These are phyloP conservation scores for Butyriboletus loyo DNA, from an alignment of 768 basidiomycete species.

Conservation along the genomic window DNA sequence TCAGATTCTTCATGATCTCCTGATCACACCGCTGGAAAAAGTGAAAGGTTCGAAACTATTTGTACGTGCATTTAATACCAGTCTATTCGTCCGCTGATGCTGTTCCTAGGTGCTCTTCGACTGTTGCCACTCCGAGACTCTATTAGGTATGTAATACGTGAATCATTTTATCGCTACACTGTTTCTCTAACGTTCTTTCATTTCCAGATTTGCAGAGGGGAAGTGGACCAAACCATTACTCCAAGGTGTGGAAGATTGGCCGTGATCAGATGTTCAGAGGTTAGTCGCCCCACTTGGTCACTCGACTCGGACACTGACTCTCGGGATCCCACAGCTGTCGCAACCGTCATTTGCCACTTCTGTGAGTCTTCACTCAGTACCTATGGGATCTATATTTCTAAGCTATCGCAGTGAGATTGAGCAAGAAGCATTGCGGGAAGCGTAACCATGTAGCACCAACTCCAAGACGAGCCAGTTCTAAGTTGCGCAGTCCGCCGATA, in stretches of 20 bases:
- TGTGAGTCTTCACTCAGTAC: constrained; percentile 1
- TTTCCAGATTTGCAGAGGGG: constrained; percentile 19
- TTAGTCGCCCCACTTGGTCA: not conserved
- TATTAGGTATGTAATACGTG: constrained; percentile 17
- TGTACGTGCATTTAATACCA: constrained; percentile 3
- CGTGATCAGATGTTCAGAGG: constrained; percentile 17
- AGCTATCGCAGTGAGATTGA: constrained; percentile 4
- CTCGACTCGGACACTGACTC: not conserved
- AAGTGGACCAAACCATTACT: constrained; percentile 11
- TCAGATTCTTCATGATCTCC: constrained; percentile 19
- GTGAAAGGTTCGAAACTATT: constrained; percentile 20
- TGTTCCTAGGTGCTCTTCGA: constrained; percentile 24
- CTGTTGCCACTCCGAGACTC: constrained; percentile 30
- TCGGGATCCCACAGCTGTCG: constrained; percentile 1
- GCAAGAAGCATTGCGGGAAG: not conserved
- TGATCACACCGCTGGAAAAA: constrained; percentile 18
- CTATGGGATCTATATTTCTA: not conserved
- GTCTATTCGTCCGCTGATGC: not conserved
- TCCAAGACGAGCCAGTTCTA: constrained; percentile 7
- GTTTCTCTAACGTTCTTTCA: not conserved
- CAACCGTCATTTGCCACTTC: constrained; percentile 1
- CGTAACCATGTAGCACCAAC: not conserved
- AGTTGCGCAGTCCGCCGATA: constrained; percentile 2
- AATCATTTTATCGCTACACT: not conserved
- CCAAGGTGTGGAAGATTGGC: constrained; percentile 13